Conservation (phyloP, 78 protist genomes). For the Mantamonas sphyraenae region DNA sequence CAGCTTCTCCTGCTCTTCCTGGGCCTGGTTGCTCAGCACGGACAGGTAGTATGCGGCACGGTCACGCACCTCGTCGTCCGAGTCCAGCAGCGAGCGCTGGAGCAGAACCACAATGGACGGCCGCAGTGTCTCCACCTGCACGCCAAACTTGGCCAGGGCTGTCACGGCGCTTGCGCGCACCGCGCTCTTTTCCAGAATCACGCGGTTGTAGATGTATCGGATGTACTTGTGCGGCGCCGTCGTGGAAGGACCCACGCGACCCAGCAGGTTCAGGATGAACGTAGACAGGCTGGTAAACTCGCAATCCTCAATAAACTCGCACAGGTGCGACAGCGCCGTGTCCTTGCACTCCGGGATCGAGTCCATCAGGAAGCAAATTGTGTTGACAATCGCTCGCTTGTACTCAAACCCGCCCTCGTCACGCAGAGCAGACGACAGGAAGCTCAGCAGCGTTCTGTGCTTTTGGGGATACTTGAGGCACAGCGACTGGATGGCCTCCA, state of each 20-base stretch:
- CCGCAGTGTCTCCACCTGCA: slow-evolving; percentile 39
- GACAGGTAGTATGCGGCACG: slow-evolving; percentile 63
- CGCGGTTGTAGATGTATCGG: slow-evolving; percentile 93
- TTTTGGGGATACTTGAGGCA: slow-evolving; percentile 74
- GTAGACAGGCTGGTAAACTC: slow-evolving; percentile 81
- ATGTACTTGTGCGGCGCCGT: slow-evolving; percentile 69
- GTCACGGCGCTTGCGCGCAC: slow-evolving; percentile 90
- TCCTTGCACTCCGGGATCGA: slow-evolving; percentile 73
- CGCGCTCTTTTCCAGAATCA: slow-evolving; percentile 67
- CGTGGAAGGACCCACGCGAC: slow-evolving; percentile 79
- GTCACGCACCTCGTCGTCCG: slow-evolving; percentile 92
- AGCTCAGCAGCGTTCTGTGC: slow-evolving; percentile 40
- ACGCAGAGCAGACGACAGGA: slow-evolving; percentile 45
- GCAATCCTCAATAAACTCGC: slow-evolving; percentile 98
- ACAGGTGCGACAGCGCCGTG: slow-evolving; percentile 75
- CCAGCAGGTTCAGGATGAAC: slow-evolving; percentile 82
- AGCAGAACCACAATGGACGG: slow-evolving; percentile 43
- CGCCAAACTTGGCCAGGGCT: slow-evolving; percentile 90
- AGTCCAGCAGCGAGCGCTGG: slow-evolving; percentile 66
- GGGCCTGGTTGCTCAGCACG: slow-evolving; percentile 15
- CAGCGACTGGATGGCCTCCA: slow-evolving; percentile 81
- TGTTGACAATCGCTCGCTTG: slow-evolving; percentile 85
- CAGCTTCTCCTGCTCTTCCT: too few species aligned
- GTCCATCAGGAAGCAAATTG: slow-evolving; percentile 61
- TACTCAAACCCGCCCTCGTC: slow-evolving; percentile 83